phyloP scores from a whole-genome alignment of 202 grass and related monocot genomes.

The Dendrocalamus latiflorus region DNA sequence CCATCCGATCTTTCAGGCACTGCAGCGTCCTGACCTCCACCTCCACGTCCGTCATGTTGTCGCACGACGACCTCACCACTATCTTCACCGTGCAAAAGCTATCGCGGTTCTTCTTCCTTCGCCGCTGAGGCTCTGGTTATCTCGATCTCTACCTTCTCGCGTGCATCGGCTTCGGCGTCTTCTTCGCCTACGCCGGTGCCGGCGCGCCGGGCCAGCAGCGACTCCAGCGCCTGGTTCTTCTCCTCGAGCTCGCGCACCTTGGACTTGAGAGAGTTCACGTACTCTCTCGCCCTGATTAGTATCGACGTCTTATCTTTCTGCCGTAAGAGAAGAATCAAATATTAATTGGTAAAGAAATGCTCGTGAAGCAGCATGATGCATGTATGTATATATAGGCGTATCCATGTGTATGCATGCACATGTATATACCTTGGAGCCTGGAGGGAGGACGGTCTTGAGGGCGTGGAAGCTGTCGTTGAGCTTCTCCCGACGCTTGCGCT shows the following conservation, averaged over 20 bases:
- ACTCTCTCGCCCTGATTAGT: conserved; percentile 43
- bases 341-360: neutral
- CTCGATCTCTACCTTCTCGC: conserved; percentile 35
- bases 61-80: neutral
- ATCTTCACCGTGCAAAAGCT: conserved; percentile 34
- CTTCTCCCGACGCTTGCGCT: conserved; percentile 59
- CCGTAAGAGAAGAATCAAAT: neutral
- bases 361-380: neutral
- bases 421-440: conserved; percentile 42
- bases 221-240: conserved; percentile 47
- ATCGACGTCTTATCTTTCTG: conserved; percentile 69
- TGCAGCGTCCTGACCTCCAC: conserved; percentile 38
- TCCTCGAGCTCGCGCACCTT: conserved; percentile 46
- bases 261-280: conserved; percentile 38
- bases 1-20: conserved; percentile 37
- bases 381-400: neutral
- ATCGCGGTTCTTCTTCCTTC: neutral
- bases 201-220: neutral
- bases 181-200: neutral
- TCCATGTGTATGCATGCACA: neutral
- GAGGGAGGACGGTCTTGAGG: conserved; percentile 52
- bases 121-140: conserved; percentile 8
- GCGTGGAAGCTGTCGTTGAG: conserved; percentile 65
- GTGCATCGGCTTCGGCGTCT: neutral
- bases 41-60: conserved; percentile 30